phyloP scores from a whole-genome alignment of 2,329 filamentous ascomycete species.

The Coccinonectria pachysandricola region DNA sequence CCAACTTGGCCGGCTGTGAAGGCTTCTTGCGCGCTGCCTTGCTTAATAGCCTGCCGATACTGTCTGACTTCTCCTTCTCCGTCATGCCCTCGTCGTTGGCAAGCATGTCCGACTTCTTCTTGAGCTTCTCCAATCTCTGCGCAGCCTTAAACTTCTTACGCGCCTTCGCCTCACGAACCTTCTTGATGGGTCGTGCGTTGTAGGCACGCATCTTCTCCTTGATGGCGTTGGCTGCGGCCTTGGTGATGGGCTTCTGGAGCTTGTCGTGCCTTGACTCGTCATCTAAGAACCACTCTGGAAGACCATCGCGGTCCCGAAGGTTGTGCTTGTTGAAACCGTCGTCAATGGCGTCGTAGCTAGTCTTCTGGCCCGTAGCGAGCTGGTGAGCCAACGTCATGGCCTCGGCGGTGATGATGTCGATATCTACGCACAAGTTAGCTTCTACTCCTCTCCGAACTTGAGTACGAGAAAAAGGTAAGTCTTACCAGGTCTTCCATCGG shows the following conservation, averaged over 20 bases:
- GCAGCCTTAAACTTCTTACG: slow-evolving; percentile 96
- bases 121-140: slow-evolving; percentile 82
- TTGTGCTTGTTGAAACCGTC: slow-evolving; percentile 90
- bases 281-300: slow-evolving; percentile 97
- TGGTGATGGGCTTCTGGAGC: slow-evolving; percentile 78
- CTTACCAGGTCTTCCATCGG: slow-evolving; percentile 53
- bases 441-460: not conserved
- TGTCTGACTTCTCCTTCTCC: slow-evolving; percentile 89
- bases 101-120: slow-evolving; percentile 90
- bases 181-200: slow-evolving; percentile 97
- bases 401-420: slow-evolving; percentile 98
- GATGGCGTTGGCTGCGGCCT: slow-evolving; percentile 81
- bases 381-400: slow-evolving; percentile 95
- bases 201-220: slow-evolving; percentile 87
- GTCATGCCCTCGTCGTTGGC: slow-evolving; percentile 85
- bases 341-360: slow-evolving; percentile 69
- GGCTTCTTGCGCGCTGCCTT: slow-evolving; percentile 81
- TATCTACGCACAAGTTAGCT: slow-evolving; percentile 41
- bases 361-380: slow-evolving; percentile 77
- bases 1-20: slow-evolving; percentile 70
- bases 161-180: slow-evolving; percentile 91
- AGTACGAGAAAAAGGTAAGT: not conserved
- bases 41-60: slow-evolving; percentile 70
- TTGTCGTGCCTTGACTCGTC: slow-evolving; percentile 81
- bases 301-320: slow-evolving; percentile 80